phyloP scores from a whole-genome alignment of 106 monocot genomes.

The Allium fistulosum region DNA sequence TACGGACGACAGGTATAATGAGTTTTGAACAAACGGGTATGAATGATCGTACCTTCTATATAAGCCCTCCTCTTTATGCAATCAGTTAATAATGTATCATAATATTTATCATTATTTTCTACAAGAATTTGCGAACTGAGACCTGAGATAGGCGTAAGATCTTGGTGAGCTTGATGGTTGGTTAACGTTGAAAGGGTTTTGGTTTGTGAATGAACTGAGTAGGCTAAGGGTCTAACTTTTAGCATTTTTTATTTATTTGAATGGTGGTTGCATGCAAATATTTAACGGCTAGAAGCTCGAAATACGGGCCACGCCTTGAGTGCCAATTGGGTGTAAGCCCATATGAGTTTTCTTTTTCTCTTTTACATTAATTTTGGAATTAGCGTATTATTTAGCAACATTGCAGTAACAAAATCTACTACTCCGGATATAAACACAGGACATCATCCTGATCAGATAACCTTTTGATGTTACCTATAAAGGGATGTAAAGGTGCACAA shows the following conservation, averaged over 20 bases:
- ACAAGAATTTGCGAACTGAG: background rate
- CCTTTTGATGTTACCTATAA: no score
- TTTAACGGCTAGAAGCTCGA: no score
- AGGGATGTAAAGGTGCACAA: no score
- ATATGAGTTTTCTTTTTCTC: no score
- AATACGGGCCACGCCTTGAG: no score
- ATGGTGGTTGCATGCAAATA: no score
- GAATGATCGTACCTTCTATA: constrained; percentile 30
- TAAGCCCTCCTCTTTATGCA: constrained; percentile 31
- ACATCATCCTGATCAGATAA: no score
- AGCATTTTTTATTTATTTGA: background rate
- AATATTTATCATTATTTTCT: constrained; percentile 2
- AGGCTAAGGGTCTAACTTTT: background rate
- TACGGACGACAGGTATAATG: constrained; percentile 24
- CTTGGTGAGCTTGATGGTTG: background rate
- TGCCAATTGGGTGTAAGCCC: no score
- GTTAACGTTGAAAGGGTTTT: background rate
- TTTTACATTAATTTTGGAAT: no score
- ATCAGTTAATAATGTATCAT: constrained; percentile 41
- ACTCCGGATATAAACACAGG: no score
- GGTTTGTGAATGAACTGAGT: background rate
- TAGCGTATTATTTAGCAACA: no score
- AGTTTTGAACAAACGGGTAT: constrained; percentile 56
- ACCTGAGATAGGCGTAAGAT: background rate
- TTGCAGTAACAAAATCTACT: no score